Evolutionary conservation across 345 rosid species (phyloP).

Genomic region (Gossypium australe): DNA sequence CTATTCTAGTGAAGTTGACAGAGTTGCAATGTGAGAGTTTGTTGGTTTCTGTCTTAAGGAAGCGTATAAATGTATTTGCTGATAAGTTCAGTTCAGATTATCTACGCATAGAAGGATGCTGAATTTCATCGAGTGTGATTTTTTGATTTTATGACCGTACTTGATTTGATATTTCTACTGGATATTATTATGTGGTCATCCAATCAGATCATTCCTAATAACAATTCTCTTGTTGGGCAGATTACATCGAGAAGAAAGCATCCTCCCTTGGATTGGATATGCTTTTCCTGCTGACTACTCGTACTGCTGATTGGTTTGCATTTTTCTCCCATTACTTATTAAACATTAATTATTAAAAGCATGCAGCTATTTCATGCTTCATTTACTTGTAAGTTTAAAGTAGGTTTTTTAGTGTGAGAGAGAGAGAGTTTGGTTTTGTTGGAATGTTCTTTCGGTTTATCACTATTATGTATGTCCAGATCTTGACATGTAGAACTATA

Average conservation of each 20-base stretch:
- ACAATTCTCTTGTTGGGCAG: slow-evolving; percentile 30
- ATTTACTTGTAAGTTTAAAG: not conserved
- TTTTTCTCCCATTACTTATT: not conserved
- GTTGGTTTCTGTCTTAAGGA: not conserved
- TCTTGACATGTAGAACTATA: not conserved
- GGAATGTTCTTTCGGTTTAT: not conserved
- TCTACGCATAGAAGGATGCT: not conserved
- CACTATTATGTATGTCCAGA: not conserved
- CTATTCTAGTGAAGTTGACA: not conserved
- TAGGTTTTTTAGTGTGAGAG: not conserved
- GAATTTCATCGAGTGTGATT: not conserved
- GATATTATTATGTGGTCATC: not conserved
- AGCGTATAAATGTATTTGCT: not conserved
- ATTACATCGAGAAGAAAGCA: slow-evolving; percentile 87
- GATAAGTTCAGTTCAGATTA: not conserved
- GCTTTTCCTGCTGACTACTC: slow-evolving; percentile 82
- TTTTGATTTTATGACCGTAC: not conserved
- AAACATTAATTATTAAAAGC: not conserved
- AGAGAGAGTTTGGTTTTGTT: not conserved
- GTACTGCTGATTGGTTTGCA: slow-evolving; percentile 87
- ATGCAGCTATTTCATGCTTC: not conserved
- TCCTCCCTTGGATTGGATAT: slow-evolving; percentile 58
- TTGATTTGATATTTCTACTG: not conserved
- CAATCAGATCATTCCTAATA: not conserved
- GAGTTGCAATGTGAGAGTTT: not conserved